phyloP scores from a whole-genome alignment of 2,329 filamentous ascomycete species.

The Trichoderma gracile region DNA sequence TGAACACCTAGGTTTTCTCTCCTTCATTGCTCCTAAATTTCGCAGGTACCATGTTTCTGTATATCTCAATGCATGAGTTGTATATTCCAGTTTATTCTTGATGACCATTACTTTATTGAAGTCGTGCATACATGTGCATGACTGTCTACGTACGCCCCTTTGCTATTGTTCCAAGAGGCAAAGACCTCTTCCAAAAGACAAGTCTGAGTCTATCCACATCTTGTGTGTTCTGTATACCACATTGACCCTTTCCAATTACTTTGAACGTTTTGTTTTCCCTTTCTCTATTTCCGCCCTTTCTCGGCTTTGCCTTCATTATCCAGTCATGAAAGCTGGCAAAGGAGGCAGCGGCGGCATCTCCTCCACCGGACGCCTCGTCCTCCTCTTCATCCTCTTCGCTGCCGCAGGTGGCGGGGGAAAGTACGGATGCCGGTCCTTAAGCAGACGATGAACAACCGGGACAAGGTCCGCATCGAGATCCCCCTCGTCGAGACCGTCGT shows the following conservation, averaged over 20 bases:
- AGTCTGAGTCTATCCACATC: neutral
- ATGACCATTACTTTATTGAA: neutral
- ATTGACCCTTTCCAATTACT: neutral
- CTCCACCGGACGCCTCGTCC: constrained; percentile 35
- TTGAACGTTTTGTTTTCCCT: neutral
- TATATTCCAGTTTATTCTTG: neutral
- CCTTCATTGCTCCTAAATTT: neutral
- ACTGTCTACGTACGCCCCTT: neutral
- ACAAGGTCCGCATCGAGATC: constrained; percentile 33
- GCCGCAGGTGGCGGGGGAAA: constrained; percentile 43
- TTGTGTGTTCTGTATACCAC: neutral
- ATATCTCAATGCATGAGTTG: neutral
- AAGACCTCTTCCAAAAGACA: neutral
- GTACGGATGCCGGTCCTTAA: constrained; percentile 33
- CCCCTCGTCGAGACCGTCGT: constrained; percentile 27
- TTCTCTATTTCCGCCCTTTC: too few species aligned
- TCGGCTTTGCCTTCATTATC: too few species aligned
- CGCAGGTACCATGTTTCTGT: neutral
- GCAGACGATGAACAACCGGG: constrained; percentile 9
- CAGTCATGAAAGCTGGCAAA: constrained; percentile 27
- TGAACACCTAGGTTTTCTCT: neutral
- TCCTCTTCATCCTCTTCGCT: constrained; percentile 32
- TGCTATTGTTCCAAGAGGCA: neutral
- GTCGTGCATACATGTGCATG: neutral
- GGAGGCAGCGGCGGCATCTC: constrained; percentile 37